A percentile compares a stretch with the other conserved stretches of the same genome.
These are phyloP conservation scores for Ordospora colligata DNA, from an alignment of 371 early-diverging fungal genomes.

Conservation along the genomic window DNA sequence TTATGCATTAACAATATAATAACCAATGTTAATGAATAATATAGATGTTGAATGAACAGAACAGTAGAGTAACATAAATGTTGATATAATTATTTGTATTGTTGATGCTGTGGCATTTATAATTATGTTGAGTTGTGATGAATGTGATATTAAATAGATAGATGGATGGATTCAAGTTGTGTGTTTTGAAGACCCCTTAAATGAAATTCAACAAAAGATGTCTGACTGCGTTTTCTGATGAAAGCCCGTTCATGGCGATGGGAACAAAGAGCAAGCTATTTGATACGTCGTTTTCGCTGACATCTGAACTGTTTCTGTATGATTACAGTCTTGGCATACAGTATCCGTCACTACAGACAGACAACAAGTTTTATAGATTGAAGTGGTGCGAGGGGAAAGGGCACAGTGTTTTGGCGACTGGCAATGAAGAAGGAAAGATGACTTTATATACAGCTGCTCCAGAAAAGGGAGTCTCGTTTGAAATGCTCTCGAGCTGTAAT, in stretches of 20 bases:
- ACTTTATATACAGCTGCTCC: conserved; percentile 35
- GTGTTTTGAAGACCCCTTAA: conserved; percentile 9
- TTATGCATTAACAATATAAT: too few relatives aligned
- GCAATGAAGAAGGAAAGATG: conserved; percentile 54
- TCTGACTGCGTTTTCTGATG: conserved; percentile 52
- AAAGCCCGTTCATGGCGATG: conserved; percentile 52
- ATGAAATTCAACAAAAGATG: conserved; percentile 60
- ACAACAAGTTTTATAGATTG: conserved; percentile 56
- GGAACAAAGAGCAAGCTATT: conserved; percentile 61
- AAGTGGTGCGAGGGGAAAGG: conserved; percentile 53
- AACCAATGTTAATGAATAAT: too few relatives aligned
- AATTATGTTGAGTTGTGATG: too few relatives aligned
- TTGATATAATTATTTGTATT: too few relatives aligned
- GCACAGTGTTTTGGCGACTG: conserved; percentile 47
- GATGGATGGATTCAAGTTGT: too few relatives aligned
- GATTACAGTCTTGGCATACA: conserved; percentile 44
- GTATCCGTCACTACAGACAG: conserved; percentile 24
- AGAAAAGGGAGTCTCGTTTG: conserved; percentile 4
- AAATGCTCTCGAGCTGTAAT: conserved; percentile 6
- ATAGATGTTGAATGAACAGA: too few relatives aligned
- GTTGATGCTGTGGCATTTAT: too few relatives aligned
- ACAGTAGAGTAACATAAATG: too few relatives aligned
- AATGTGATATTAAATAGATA: too few relatives aligned
- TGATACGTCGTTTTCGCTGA: conserved; percentile 57
- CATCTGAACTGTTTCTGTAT: conserved; percentile 50